Evolutionary conservation across 2,329 filamentous ascomycete species (phyloP), one percentile per base, ranked within the genome.

Genomic region (Fusarium denticulatum): DNA sequence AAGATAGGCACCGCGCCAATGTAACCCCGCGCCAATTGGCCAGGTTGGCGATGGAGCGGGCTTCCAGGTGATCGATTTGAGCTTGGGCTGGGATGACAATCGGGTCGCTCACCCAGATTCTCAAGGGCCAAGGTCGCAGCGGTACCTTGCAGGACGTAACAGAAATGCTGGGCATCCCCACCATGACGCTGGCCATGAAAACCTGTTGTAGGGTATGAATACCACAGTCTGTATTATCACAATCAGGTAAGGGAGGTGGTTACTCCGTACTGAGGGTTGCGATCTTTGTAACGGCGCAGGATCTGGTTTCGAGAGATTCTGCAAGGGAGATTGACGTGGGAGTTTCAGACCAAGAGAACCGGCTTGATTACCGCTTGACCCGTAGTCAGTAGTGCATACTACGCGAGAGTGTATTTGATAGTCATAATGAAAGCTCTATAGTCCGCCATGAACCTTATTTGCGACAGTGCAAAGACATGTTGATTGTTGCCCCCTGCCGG

Each of bases 71-170:
- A 49, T 45, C 49, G 52, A 42, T 58, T 58, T 16, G 52, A 47
- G 67, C 26, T 50, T 71, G 63, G 58, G 36, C 55, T 56, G 46
- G 28, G 26, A 42, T 37, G 39, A 24, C 16, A 40, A 53, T 53
- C 45, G 36, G 46, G 34, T 45, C 32, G 64, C 40, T 39, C 47
- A 45, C 45, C 57, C 56, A 47, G 37, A 32, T n/a, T 52, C 32
- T 24, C 60, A 34, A 65, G 26, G 39, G 34, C 58, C 39, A 52
- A 52, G 60, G 67, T 68, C 59, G 62, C 66, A 73, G 67, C 50
- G 53, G 71, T 73, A 69, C 71, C 71, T 73, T 73, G 71, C 71
- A 72, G 56, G 46, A 56, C 30, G 49, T 58, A 62, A 45, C 59
- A 55, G 42, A 37, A 67, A 60, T 42, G 36, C 67, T 62, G 47